Evolutionary conservation across 306 rosid genomes (phyloP), one percentile per base, ranked within the genome.

Genomic region (Coriaria nepalensis): DNA sequence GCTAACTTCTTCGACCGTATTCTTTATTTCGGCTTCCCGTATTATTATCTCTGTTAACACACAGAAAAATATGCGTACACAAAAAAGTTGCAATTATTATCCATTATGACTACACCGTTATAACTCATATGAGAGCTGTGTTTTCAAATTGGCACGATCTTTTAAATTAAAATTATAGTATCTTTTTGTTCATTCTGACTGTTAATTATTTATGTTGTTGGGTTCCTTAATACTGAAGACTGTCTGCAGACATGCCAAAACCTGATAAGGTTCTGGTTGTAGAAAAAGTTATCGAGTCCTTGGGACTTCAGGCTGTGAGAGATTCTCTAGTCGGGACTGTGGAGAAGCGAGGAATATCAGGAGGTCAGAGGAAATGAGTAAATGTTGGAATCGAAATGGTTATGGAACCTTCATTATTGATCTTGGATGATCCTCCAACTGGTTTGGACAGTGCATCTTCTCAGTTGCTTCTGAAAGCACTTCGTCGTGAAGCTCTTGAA

Each of bases 361-460:
- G 94, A 53, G 94, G 94, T 9, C 94, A 83, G 49, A 67, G 73
- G 36, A 83, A 83, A 59, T 79, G 94, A 40, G 94, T 83, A 56
- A 83, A 83, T 62, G 94, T 83, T 50, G 94, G 87, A 41, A 37
- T 83, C 64, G 94, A 83, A 72, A 83, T 83, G 94, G 94, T 83
- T 61, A 83, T 83, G 84, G 94, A 83, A 49, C 94, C 94, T 50
- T 83, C 94, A 37, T 74, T 83, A 32, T 62, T 83, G 57, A 79
- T 83, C 64, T 70, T 83, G 61, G 94, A 83, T 64, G 94, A 83
- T 62, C 94, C 94, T 53, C 76, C 94, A 41, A 68, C 87, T 66
- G 94, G 94, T 63, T 52, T 83, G 51, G 94, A 83, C 46, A 83
- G 94, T 60, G 76, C 94, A 32, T 83, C 94, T 63, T 83, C 94